These are phyloP conservation scores for Rhodosorus marinus DNA, from an alignment of 23 red algal species.

Conservation along the genomic window DNA sequence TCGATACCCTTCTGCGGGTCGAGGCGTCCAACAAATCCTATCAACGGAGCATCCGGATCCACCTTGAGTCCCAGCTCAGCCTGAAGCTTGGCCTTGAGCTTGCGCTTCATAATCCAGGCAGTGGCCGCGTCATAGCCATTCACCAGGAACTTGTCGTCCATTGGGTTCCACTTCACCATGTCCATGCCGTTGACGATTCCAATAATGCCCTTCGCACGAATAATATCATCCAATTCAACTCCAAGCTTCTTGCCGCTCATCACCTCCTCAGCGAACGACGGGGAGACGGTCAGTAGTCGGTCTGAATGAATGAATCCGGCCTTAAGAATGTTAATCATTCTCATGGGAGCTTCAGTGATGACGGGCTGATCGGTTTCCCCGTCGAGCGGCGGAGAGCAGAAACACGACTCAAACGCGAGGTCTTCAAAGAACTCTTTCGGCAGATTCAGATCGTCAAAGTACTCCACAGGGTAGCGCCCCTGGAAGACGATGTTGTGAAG, in stretches of 20 bases:
- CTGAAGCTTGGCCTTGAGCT: neutral
- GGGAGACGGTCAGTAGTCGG: neutral
- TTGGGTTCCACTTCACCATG: neutral
- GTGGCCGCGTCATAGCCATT: neutral
- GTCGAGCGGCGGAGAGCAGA: neutral
- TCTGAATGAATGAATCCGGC: neutral
- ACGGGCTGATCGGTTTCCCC: neutral
- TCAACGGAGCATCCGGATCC: neutral
- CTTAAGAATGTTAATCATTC: neutral
- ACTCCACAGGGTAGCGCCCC: neutral
- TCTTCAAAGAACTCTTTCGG: neutral
- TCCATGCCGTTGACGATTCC: neutral
- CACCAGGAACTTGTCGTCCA: neutral
- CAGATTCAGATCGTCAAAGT: neutral
- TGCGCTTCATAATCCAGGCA: neutral
- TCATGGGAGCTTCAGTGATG: too few relatives aligned
- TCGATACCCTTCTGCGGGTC: neutral
- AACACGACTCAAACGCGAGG: neutral
- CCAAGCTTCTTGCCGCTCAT: neutral
- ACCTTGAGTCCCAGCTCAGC: neutral
- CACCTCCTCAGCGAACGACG: neutral
- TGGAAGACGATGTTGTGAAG: neutral
- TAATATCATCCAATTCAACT: neutral
- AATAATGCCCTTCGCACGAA: neutral
- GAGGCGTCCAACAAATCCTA: neutral